Percentiles rank a stretch among this genome's conserved stretches.
phyloP scores from a whole-genome alignment of 768 basidiomycete species.

The Tricholoma flavovirens region DNA sequence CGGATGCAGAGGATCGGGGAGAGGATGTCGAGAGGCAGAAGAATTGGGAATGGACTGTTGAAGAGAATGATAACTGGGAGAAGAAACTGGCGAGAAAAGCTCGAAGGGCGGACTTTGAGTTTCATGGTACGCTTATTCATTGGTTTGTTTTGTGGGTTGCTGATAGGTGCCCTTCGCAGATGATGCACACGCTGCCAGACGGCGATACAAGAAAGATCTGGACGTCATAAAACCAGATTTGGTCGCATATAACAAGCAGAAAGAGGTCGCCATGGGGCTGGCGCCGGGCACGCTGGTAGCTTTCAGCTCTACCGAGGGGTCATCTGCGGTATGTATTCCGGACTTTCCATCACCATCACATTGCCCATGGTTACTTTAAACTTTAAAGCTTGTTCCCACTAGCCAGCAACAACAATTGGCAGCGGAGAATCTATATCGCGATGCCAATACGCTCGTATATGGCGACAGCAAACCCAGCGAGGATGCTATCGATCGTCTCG shows the following conservation, averaged over 20 bases:
- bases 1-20: conserved; percentile 86
- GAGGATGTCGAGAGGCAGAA: conserved; percentile 87
- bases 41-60: conserved; percentile 94
- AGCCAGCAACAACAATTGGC: conserved; percentile 63
- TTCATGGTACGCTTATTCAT: conserved; percentile 64
- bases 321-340: conserved; percentile 30
- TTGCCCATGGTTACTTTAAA: conserved; percentile 8
- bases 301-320: conserved; percentile 48
- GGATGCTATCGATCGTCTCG: conserved; percentile 90
- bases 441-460: conserved; percentile 89
- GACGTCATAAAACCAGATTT: conserved; percentile 86
- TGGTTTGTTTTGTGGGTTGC: conserved; percentile 3
- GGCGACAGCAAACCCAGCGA: conserved; percentile 94
- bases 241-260: conserved; percentile 81
- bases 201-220: conserved; percentile 89
- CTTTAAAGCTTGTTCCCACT: conserved; percentile 42
- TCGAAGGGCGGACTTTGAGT: conserved; percentile 82
- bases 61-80: conserved; percentile 97
- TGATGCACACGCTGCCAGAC: conserved; percentile 82
- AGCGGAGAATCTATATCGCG: conserved; percentile 82
- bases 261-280: conserved; percentile 76
- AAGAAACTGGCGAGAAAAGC: conserved; percentile 79
- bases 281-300: conserved; percentile 62
- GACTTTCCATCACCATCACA: not conserved
- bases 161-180: conserved; percentile 42